Evolutionary conservation across 2,329 filamentous ascomycete genomes (phyloP).

Genomic region (Hypomyces rosellus): DNA sequence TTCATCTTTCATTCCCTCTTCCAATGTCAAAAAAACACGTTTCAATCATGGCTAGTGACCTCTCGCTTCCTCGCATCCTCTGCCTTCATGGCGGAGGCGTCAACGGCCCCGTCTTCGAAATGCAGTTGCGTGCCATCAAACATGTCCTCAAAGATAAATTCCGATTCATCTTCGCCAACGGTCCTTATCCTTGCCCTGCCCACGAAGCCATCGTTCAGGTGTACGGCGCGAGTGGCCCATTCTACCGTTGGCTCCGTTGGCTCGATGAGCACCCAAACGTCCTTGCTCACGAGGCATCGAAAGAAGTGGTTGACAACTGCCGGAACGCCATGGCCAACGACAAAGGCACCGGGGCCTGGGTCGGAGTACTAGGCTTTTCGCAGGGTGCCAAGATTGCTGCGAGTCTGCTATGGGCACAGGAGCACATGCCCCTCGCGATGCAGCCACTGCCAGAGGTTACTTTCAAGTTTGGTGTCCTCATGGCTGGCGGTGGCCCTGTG

Average conservation of each 20-base stretch:
- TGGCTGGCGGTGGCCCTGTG: conserved; percentile 28
- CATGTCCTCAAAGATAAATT: conserved; percentile 48
- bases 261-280: conserved; percentile 48
- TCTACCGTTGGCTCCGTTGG: conserved; percentile 58
- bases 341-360: conserved; percentile 50
- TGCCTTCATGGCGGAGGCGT: conserved; percentile 77
- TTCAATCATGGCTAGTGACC: not conserved
- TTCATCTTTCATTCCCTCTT: not conserved
- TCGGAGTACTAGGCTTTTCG: conserved; percentile 59
- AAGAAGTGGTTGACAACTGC: conserved; percentile 34
- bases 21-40: not conserved
- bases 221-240: conserved; percentile 61
- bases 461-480: conserved; percentile 31
- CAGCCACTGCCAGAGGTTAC: conserved; percentile 12
- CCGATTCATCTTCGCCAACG: conserved; percentile 67
- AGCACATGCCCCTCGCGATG: conserved; percentile 23
- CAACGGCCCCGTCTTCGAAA: conserved; percentile 61
- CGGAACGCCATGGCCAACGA: conserved; percentile 46
- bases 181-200: conserved; percentile 55
- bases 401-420: conserved; percentile 58
- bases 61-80: conserved; percentile 57
- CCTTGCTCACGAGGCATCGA: conserved; percentile 30
- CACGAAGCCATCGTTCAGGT: conserved; percentile 58
- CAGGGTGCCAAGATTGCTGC: conserved; percentile 59
- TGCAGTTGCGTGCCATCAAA: conserved; percentile 55